These are phyloP conservation scores for Saccharomyces hybrid DNA, from an alignment of 1,139 yeast genomes.

Conservation along the genomic window DNA sequence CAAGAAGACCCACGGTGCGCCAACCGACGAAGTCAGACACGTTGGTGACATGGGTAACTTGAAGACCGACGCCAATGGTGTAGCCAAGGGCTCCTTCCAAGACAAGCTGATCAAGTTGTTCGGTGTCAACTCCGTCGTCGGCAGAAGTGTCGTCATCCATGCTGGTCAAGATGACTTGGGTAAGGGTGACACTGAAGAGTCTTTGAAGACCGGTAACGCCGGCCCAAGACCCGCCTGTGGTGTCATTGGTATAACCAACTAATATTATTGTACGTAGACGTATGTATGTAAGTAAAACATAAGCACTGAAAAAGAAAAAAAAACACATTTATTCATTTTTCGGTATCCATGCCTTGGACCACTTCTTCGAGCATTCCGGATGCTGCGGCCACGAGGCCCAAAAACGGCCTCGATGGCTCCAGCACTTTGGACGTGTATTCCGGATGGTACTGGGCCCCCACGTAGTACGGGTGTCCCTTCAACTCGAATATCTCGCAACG, in stretches of 20 bases:
- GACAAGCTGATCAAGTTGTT: slow-evolving; percentile 71
- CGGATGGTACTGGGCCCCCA: slow-evolving; percentile 97
- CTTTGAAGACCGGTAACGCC: slow-evolving; percentile 96
- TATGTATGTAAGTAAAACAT: background rate
- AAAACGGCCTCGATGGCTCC: slow-evolving; percentile 89
- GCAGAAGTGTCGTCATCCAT: slow-evolving; percentile 95
- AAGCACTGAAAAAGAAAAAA: too few species aligned
- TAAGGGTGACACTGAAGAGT: slow-evolving; percentile 90
- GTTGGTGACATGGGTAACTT: slow-evolving; percentile 97
- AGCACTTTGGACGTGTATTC: slow-evolving; percentile 93
- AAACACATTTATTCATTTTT: background rate
- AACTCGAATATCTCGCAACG: slow-evolving; percentile 94
- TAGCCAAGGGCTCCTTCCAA: slow-evolving; percentile 81
- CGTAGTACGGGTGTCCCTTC: slow-evolving; percentile 73
- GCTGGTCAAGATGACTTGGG: slow-evolving; percentile 95
- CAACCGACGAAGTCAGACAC: slow-evolving; percentile 83
- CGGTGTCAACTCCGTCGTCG: slow-evolving; percentile 81
- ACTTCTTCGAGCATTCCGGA: slow-evolving; percentile 3
- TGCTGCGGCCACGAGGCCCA: slow-evolving; percentile 82
- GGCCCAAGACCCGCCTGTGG: slow-evolving; percentile 99
- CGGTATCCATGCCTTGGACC: background rate
- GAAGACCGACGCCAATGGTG: slow-evolving; percentile 75
- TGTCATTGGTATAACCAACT: slow-evolving; percentile 76
- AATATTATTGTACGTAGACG: slow-evolving; percentile 9
- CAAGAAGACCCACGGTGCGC: slow-evolving; percentile 87